Evolutionary conservation across 2,329 filamentous ascomycete species (phyloP).

Genomic region (Cladosporium sp.): DNA sequence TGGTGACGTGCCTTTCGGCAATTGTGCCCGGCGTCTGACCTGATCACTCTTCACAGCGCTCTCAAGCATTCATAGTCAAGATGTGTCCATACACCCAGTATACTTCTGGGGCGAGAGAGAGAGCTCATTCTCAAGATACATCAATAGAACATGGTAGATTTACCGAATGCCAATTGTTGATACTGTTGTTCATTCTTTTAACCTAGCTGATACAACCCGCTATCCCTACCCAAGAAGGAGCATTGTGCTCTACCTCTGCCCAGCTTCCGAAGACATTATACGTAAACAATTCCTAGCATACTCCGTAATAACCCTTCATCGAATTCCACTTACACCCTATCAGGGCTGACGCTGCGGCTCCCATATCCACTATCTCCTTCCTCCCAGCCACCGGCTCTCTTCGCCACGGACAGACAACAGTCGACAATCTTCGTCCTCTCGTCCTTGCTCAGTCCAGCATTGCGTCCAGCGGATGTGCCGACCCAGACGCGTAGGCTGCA

Average conservation of each 20-base stretch:
- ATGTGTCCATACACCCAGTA: too few species aligned
- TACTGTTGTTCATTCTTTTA: too few species aligned
- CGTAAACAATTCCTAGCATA: neutral
- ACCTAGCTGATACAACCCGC: neutral
- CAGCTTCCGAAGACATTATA: constrained; percentile 3
- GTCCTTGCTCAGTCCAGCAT: constrained; percentile 36
- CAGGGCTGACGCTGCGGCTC: constrained; percentile 16
- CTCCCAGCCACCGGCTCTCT: constrained; percentile 37
- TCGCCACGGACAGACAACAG: constrained; percentile 39
- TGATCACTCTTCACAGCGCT: too few species aligned
- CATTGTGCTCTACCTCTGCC: constrained; percentile 11
- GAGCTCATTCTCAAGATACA: too few species aligned
- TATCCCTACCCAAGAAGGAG: constrained; percentile 11
- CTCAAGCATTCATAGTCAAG: too few species aligned
- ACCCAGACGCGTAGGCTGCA: constrained; percentile 43
- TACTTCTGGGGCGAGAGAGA: too few species aligned
- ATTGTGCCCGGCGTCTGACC: neutral
- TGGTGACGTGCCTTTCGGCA: constrained; percentile 5
- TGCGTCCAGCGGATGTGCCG: constrained; percentile 39
- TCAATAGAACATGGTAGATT: too few species aligned
- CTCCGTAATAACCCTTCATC: neutral
- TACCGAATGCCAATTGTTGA: too few species aligned
- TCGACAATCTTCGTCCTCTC: constrained; percentile 37
- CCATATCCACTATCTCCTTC: constrained; percentile 29
- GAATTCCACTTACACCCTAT: neutral